Conservation (phyloP, 2,329 filamentous ascomycete species). For the Aspergillus sp. region DNA sequence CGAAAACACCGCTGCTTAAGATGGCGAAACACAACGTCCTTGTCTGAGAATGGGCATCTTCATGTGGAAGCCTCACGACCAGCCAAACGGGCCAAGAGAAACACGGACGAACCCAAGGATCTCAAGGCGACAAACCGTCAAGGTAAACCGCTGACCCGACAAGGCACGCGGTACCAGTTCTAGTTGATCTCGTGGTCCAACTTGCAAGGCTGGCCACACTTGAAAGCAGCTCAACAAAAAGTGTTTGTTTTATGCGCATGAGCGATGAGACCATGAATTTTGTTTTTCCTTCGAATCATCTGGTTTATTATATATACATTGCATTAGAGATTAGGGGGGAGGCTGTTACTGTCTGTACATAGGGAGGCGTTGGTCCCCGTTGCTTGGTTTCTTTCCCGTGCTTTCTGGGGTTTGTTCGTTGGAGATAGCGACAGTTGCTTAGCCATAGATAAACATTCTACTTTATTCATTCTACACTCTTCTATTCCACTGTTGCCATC, state of each 20-base stretch:
- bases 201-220: slow-evolving; percentile 4
- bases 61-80: slow-evolving; percentile 55
- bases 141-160: slow-evolving; percentile 47
- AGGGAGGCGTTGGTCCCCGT: no score
- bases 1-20: slow-evolving; percentile 56
- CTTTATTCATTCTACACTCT: no score
- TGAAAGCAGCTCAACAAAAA: slow-evolving; percentile 6
- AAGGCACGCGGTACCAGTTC: slow-evolving; percentile 47
- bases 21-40: slow-evolving; percentile 62
- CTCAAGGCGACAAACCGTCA: slow-evolving; percentile 41
- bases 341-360: no score
- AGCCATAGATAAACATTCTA: no score
- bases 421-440: no score
- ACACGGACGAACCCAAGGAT: slow-evolving; percentile 34
- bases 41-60: slow-evolving; percentile 54
- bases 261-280: slow-evolving; percentile 18
- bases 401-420: no score
- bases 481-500: no score
- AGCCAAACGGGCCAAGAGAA: slow-evolving; percentile 45
- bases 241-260: slow-evolving; percentile 8
- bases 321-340: no score
- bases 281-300: neutral
- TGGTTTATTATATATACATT: neutral
- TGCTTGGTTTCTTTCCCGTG: no score
- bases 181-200: slow-evolving; percentile 11